Evolutionary conservation across 495 filamentous ascomycete genomes (phyloP).

Genomic region (Aspergillus asperescens): DNA sequence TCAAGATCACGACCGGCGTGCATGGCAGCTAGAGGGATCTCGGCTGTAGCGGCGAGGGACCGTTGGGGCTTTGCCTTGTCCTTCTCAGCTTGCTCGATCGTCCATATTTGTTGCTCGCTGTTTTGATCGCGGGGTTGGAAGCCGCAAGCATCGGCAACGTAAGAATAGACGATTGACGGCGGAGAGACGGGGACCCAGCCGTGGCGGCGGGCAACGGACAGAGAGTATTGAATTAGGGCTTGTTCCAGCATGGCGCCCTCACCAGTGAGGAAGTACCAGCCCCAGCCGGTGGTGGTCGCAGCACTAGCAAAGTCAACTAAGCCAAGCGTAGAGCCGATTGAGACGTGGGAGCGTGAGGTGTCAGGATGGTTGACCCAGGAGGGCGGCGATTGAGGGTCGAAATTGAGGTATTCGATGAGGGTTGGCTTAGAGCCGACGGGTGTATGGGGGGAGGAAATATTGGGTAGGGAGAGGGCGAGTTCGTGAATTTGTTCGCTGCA

Average conservation of each 20-base stretch:
- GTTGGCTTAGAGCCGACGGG: constrained; percentile 60
- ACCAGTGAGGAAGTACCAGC: constrained; percentile 91
- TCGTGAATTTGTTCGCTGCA: constrained; percentile 63
- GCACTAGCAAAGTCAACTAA: constrained; percentile 82
- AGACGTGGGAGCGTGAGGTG: constrained; percentile 61
- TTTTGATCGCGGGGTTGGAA: constrained; percentile 89
- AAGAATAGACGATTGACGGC: constrained; percentile 85
- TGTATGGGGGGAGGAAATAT: constrained; percentile 71
- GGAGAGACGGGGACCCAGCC: constrained; percentile 76
- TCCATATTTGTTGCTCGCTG: constrained; percentile 87
- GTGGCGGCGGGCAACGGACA: constrained; percentile 58
- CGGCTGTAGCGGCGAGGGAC: constrained; percentile 78
- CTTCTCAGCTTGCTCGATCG: constrained; percentile 61
- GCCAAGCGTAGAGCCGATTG: constrained; percentile 73
- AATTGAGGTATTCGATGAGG: constrained; percentile 68
- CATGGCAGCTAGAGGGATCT: constrained; percentile 92
- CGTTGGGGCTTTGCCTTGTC: constrained; percentile 58
- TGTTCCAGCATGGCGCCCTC: constrained; percentile 89
- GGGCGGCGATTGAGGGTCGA: constrained; percentile 53
- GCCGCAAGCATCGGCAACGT: constrained; percentile 84
- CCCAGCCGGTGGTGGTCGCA: constrained; percentile 79
- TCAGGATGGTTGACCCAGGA: constrained; percentile 45
- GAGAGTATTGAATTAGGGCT: constrained; percentile 80
- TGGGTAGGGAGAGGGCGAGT: constrained; percentile 77
- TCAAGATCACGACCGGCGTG: constrained; percentile 67